phyloP scores from a whole-genome alignment of 768 basidiomycete species.

The Auriculariales sp. region DNA sequence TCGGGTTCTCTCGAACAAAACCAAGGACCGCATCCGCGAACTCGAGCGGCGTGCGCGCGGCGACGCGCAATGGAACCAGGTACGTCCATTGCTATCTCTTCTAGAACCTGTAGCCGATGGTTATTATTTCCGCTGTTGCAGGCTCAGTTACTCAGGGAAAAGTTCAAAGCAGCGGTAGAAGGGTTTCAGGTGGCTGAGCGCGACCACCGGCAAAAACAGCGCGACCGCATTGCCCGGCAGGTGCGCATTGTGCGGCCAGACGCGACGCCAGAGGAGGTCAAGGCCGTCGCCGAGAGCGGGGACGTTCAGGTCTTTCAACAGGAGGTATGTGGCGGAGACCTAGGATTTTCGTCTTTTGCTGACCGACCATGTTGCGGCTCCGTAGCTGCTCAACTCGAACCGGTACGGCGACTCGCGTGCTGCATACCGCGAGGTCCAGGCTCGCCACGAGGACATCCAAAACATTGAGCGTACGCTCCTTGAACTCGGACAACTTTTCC shows the following conservation, averaged over 20 bases:
- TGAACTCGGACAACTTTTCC: constrained; percentile 78
- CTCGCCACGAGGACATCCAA: constrained; percentile 72
- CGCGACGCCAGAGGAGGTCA: constrained; percentile 67
- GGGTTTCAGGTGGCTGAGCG: constrained; percentile 14
- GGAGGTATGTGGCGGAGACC: constrained; percentile 36
- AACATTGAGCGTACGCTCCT: constrained; percentile 75
- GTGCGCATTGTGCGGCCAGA: constrained; percentile 57
- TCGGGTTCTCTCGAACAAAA: constrained; percentile 35
- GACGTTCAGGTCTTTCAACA: constrained; percentile 60
- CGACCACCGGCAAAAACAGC: constrained; percentile 9
- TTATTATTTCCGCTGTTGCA: no score
- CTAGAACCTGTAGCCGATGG: no score
- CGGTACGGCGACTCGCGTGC: constrained; percentile 68
- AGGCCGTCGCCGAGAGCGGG: constrained; percentile 51
- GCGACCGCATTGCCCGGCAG: constrained; percentile 14
- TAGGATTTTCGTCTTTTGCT: no score
- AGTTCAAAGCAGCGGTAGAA: constrained; percentile 14
- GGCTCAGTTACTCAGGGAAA: constrained; percentile 3
- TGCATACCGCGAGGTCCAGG: constrained; percentile 79
- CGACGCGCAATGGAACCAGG: constrained; percentile 55
- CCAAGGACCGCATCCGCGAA: constrained; percentile 45
- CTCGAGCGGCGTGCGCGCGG: constrained; percentile 51
- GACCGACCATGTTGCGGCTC: constrained; percentile 39
- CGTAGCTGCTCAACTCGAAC: constrained; percentile 54
- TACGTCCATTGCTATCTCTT: constrained; percentile 15